Conservation (phyloP, 1,139 yeast genomes). For the Pichia sp. region DNA sequence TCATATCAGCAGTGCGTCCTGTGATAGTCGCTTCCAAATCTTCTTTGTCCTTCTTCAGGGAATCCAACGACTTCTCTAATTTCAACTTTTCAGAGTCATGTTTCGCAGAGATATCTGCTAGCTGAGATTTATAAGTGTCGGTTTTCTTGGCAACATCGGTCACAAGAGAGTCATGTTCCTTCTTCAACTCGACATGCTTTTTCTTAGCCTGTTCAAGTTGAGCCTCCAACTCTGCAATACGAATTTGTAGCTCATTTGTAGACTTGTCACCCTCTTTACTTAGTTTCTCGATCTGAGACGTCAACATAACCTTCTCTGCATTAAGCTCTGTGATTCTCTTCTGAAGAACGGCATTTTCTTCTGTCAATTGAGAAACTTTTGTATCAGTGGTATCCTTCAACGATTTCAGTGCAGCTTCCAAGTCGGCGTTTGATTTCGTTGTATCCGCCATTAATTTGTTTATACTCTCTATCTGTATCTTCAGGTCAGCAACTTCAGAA, state of each 20-base stretch:
- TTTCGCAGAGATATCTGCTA: neutral
- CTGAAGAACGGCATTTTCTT: neutral
- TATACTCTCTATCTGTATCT: slow-evolving; percentile 3
- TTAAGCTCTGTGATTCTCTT: neutral
- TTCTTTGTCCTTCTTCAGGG: neutral
- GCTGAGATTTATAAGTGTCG: too few relatives aligned
- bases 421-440: slow-evolving; percentile 2
- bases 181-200: neutral
- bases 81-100: neutral
- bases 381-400: slow-evolving; percentile 3
- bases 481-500: slow-evolving; percentile 2
- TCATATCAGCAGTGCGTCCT: neutral
- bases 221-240: neutral
- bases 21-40: neutral
- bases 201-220: neutral
- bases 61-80: neutral
- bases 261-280: neutral
- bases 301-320: slow-evolving; percentile 2
- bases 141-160: too few relatives aligned
- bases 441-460: slow-evolving; percentile 3
- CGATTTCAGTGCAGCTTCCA: slow-evolving; percentile 1
- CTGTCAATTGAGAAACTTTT: slow-evolving; percentile 7
- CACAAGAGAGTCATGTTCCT: neutral
- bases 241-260: neutral
- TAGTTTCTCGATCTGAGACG: neutral